Evolutionary conservation across 805 yeast genomes (phyloP), one percentile per base, ranked within the genome.

Genomic region (Ogataea glucozyma): DNA sequence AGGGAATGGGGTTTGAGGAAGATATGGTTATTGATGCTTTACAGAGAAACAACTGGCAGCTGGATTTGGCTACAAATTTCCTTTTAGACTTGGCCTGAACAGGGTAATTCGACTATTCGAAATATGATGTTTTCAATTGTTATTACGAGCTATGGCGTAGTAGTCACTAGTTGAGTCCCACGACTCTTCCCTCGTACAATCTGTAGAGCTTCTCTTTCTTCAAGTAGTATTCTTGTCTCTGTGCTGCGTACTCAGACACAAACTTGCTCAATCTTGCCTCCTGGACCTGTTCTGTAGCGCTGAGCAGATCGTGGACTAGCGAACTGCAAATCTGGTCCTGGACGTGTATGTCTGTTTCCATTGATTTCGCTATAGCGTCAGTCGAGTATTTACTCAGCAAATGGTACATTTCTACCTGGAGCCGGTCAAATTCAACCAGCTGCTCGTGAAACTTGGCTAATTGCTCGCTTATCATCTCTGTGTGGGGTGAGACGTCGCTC

Each of bases 1-100:
- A 81, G 17, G 89, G 90, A 26, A 90, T 90, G 97, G 98, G 98
- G 2, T 90, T 90, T 59, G 75, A 79, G 13, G 73, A 75, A 49
- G 70, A 71, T 0, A 82, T 80, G 40, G 88, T 91, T 1, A 54
- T 75, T 6, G 73, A 70, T 9, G 97, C 97, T 6, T 70, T 90
- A 43, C 72, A 78, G 53, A 73, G 68, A 57, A 81, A 83, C 52
- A 71, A 79, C 45, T 86, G 91, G 87, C 78, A 85, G 57, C 65
- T 89, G 43, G 89, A 83, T 50, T 82, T 82, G 43, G 97, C 98
- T n/a, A 86, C 96, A 1, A 90, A 90, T 61, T 81, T 72, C 57
- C 69, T 90, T 50, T 69, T 89, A 50, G 97, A 89, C 58, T 72
- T 79, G 47, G 86, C 88, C 40, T 81, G 48, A 60, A 17, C n/a